Base-by-base conservation (phyloP, 345 rosid species). In the Citrus sp. region DNA sequence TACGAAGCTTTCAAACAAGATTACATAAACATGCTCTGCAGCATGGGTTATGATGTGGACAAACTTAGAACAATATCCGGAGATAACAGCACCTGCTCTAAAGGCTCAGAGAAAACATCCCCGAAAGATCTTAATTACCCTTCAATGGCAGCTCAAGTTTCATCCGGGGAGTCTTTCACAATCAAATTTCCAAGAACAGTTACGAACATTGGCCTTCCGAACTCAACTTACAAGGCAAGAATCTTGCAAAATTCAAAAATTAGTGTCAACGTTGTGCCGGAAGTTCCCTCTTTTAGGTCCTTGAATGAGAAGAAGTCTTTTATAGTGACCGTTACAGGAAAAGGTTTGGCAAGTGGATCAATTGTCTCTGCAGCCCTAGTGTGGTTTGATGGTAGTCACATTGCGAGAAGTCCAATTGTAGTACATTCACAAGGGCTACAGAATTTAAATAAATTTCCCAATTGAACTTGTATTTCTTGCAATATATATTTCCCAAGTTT, bases 111-210 rank as follows among this genome's bases (percentile, higher is more conserved):
- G 1, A 75, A 76, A 42, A 58, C 51, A 7, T 69, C 85, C 7
- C 72, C 81, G 0, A 70, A 67, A 42, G 88, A 87, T 85, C 77
- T 93, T 22, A 90, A 88, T 69, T 89, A 91, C 78, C 94, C 95
- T 21, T 79, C 91, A 9, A 63, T 89, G 72, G 55, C 86, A 37
- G 82, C 84, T 62, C 18, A 21, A 64, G 81, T 85, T 38, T 6
- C 80, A 2, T 14, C 35, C 10, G 42, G 0, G 16, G 32, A 59
- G 30, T 21, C 87, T 4, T 85, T 89, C 77, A 75, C 46, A 1
- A 19, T 85, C 25, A 40, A 8, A 18, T 86, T 92, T 67, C 63
- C 21, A 32, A 82, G 93, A 81, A 89, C 88, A 30, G 91, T 92
- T 35, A 88, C 89, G 46, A 92, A 92, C 62, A 92, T 88, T 6